Percentiles rank a stretch among this genome's conserved stretches.
Conservation (phyloP, 305 asterid genomes). For the Fraxinus velutina region DNA sequence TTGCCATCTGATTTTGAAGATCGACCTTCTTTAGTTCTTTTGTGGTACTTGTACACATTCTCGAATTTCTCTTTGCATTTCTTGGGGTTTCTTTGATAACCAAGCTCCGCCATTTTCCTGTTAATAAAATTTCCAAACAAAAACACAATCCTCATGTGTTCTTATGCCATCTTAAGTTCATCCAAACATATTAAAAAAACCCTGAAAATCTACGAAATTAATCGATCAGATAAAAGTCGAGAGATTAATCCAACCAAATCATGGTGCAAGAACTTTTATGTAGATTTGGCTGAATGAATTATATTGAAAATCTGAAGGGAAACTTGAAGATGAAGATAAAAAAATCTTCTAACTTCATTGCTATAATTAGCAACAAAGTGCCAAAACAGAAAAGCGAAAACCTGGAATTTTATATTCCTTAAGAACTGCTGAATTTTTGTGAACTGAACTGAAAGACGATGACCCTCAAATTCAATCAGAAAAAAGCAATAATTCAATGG, state of each 20-base stretch:
- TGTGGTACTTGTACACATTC: slow-evolving; percentile 86
- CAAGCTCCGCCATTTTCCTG: slow-evolving; percentile 95
- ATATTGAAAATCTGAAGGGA: neutral
- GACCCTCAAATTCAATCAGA: slow-evolving; percentile 8
- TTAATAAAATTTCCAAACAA: neutral
- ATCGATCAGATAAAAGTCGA: neutral
- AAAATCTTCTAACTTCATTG: neutral
- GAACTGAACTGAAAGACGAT: slow-evolving; percentile 23
- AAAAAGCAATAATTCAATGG: slow-evolving; percentile 30
- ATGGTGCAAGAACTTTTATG: neutral
- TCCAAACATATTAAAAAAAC: slow-evolving; percentile 31
- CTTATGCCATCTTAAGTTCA: slow-evolving; percentile 19
- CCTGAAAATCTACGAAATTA: neutral
- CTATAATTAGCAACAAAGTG: slow-evolving; percentile 51
- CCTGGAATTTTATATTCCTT: slow-evolving; percentile 38
- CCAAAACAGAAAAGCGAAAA: slow-evolving; percentile 42
- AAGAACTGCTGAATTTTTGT: slow-evolving; percentile 50
- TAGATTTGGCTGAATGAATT: neutral
- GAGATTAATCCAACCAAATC: neutral
- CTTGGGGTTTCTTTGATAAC: slow-evolving; percentile 71
- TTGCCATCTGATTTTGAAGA: slow-evolving; percentile 80
- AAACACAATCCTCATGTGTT: neutral
- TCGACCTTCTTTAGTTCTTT: slow-evolving; percentile 81
- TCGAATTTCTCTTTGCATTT: slow-evolving; percentile 96
- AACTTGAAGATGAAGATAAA: neutral